Percentiles rank a stretch among this genome's conserved stretches.
Evolutionary conservation across 1,284 basidiomycete species (phyloP).

Genomic region (Peniophora sp.): DNA sequence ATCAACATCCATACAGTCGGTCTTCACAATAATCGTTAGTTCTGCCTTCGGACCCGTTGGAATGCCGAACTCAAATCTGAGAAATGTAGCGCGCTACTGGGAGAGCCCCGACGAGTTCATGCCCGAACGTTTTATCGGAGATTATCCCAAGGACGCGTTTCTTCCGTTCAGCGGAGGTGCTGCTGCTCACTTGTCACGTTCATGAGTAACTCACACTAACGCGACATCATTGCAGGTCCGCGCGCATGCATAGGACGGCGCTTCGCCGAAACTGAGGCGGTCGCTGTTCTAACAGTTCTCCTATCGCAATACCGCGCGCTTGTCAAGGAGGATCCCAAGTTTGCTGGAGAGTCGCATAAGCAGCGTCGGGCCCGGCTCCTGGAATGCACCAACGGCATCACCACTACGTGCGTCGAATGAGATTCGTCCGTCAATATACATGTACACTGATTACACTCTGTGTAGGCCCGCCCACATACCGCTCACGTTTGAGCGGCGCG

Average conservation of each 20-base stretch:
- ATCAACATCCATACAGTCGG: slow-evolving; percentile 33
- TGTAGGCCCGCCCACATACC: too few relatives aligned
- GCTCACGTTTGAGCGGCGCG: too few relatives aligned
- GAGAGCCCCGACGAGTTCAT: slow-evolving; percentile 29
- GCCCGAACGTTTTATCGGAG: slow-evolving; percentile 32
- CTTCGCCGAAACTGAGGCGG: slow-evolving; percentile 21
- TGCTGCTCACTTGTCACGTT: slow-evolving; percentile 32
- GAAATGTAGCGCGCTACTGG: slow-evolving; percentile 31
- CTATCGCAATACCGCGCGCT: slow-evolving; percentile 13
- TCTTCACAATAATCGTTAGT: slow-evolving; percentile 36
- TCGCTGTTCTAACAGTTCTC: slow-evolving; percentile 14
- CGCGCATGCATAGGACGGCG: not conserved
- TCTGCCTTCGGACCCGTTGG: not conserved
- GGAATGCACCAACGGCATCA: slow-evolving; percentile 12
- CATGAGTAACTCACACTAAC: slow-evolving; percentile 18
- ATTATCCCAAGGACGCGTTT: slow-evolving; percentile 31
- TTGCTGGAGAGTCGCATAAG: slow-evolving; percentile 21
- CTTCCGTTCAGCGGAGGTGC: slow-evolving; percentile 30
- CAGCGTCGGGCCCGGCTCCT: slow-evolving; percentile 20
- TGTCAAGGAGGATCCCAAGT: slow-evolving; percentile 22
- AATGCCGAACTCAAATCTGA: slow-evolving; percentile 1
- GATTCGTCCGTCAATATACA: too few relatives aligned
- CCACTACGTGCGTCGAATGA: slow-evolving; percentile 19
- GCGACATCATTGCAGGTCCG: not conserved
- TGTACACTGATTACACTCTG: too few relatives aligned